Evolutionary conservation across 495 filamentous ascomycete genomes (phyloP).

Genomic region (Aspergillus asperescens): DNA sequence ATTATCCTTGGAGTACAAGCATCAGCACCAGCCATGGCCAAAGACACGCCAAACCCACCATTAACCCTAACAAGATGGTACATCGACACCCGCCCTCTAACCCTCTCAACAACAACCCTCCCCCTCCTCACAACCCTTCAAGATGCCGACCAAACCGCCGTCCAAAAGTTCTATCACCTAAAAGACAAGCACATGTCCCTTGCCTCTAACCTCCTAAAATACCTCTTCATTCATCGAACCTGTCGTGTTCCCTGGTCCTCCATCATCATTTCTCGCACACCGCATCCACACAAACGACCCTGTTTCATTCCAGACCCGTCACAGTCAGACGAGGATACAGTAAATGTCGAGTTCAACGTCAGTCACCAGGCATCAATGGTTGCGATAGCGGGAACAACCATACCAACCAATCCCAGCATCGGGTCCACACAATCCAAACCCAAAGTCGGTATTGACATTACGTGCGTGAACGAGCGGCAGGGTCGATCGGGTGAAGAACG

Average conservation of each 20-base stretch:
- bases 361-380: conserved; percentile 82
- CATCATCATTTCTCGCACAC: conserved; percentile 55
- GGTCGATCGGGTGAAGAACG: conserved; percentile 36
- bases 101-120: conserved; percentile 26
- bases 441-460: conserved; percentile 63
- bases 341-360: conserved; percentile 68
- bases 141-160: conserved; percentile 30
- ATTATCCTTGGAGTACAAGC: background rate
- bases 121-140: conserved; percentile 36
- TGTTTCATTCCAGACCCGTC: conserved; percentile 45
- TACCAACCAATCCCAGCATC: background rate
- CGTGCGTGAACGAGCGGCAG: conserved; percentile 63
- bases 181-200: conserved; percentile 50
- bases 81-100: conserved; percentile 39
- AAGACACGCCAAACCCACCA: conserved; percentile 8
- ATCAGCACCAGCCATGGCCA: background rate
- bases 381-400: conserved; percentile 48
- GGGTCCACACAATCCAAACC: conserved; percentile 18
- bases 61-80: conserved; percentile 35
- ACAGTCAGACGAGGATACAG: conserved; percentile 33
- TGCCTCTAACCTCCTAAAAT: conserved; percentile 75
- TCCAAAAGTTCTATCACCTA: conserved; percentile 35
- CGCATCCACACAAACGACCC: conserved; percentile 57
- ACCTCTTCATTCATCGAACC: conserved; percentile 59
- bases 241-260: conserved; percentile 61